Evolutionary conservation across 1,139 yeast species (phyloP).

Genomic region (Geotrichum bryndzae): DNA sequence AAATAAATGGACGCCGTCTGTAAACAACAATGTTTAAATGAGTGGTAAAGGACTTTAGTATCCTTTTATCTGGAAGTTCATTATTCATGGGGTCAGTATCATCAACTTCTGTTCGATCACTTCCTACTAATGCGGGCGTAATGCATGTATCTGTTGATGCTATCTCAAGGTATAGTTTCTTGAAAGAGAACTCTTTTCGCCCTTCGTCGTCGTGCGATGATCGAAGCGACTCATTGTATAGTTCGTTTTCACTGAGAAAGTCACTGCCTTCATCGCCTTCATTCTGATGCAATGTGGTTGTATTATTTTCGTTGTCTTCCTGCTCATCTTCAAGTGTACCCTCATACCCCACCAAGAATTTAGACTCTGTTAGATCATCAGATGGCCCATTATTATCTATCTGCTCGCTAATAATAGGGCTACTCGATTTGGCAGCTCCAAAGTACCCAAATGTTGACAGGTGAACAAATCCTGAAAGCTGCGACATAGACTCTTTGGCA

Average conservation of each 20-base stretch:
- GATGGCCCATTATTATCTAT: slow-evolving; percentile 16
- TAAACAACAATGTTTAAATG: slow-evolving; percentile 25
- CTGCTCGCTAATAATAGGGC: slow-evolving; percentile 14
- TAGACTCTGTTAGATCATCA: slow-evolving; percentile 25
- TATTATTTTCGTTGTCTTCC: slow-evolving; percentile 4
- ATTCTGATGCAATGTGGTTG: neutral
- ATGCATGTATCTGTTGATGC: neutral
- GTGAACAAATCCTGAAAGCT: slow-evolving; percentile 22
- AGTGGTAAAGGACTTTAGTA: neutral
- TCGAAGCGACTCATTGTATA: slow-evolving; percentile 8
- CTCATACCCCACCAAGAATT: slow-evolving; percentile 25
- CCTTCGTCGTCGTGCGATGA: neutral
- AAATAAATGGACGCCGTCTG: slow-evolving; percentile 28
- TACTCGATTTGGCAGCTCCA: slow-evolving; percentile 9
- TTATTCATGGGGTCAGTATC: neutral
- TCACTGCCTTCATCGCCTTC: neutral
- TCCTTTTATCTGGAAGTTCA: neutral
- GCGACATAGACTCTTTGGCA: slow-evolving; percentile 26
- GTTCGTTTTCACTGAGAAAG: slow-evolving; percentile 7
- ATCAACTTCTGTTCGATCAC: neutral
- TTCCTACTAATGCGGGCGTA: neutral
- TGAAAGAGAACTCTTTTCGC: slow-evolving; percentile 8
- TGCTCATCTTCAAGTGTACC: slow-evolving; percentile 25
- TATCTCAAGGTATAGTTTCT: slow-evolving; percentile 5
- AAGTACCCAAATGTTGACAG: slow-evolving; percentile 18